Percentiles rank a stretch among this genome's conserved stretches.
These are phyloP conservation scores for Triticum monococcum DNA, from an alignment of 176 grass and related monocot genomes.

Conservation along the genomic window DNA sequence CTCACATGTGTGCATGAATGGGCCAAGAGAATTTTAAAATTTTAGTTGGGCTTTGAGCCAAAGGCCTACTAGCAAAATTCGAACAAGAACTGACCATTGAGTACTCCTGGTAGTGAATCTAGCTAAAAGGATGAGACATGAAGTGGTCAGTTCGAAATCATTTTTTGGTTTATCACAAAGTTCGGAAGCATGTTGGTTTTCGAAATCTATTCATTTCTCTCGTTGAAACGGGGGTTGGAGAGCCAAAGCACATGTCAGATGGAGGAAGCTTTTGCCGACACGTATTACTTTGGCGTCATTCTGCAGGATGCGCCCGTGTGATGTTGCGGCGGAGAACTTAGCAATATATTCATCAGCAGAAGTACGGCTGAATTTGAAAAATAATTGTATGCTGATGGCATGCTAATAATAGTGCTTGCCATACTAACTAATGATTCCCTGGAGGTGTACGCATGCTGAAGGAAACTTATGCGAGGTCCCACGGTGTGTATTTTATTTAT, in stretches of 20 bases:
- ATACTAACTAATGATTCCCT: conserved; percentile 1
- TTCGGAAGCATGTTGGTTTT: no score
- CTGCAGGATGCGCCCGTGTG: background rate
- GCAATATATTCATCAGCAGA: background rate
- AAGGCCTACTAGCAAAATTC: no score
- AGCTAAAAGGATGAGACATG: no score
- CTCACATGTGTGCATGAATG: no score
- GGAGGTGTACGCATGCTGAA: background rate
- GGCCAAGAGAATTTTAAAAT: no score
- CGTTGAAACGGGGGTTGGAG: background rate
- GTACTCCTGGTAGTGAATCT: no score
- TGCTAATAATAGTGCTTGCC: conserved; percentile 19
- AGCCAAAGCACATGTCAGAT: background rate
- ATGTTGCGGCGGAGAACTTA: background rate
- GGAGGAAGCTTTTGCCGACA: background rate
- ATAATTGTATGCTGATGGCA: background rate
- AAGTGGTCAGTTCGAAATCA: no score
- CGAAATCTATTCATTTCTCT: no score
- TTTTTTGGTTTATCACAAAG: no score
- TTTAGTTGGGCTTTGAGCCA: no score
- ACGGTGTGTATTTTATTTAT: background rate
- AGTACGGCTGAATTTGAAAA: background rate
- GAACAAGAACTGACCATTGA: no score
- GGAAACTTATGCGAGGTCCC: background rate
- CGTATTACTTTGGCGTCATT: background rate